Evolutionary conservation across 805 yeast species (phyloP), one percentile per base, ranked within the genome.

Genomic region (Starmerella etchellsii): DNA sequence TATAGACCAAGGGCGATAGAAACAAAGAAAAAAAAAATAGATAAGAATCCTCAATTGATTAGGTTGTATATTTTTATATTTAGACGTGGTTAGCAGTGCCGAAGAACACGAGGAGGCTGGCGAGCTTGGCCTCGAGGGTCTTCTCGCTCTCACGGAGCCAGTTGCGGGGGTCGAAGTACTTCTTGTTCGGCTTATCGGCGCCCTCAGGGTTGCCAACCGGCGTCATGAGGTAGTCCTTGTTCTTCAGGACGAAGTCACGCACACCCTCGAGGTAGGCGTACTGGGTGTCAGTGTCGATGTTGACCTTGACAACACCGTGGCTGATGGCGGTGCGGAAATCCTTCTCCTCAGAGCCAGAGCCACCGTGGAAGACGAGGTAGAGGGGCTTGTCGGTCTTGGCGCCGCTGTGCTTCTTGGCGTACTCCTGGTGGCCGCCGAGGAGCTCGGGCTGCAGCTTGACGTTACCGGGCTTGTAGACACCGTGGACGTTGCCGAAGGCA

Each of bases 131-230:
- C 54, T 77, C 55, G 96, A 91, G 88, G 63, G 96, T 85, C 85
- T 85, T 85, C 76, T 91, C 98, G 76, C 98, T 97, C 73, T 88
- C 97, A 77, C 97, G 87, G 55, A 91, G 96, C 98, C 98, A 91
- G 69, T 87, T 97, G 79, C 98, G 88, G 71, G 98, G 98, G 73
- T 91, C 98, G 65, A 84, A 91, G 84, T 71, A 85, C 74, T 91
- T 91, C 87, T 91, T 91, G 88, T 91, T 91, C 72, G 98, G 98
- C 76, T 84, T 82, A 71, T 91, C 97, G 43, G 71, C 88, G 68
- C 97, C 98, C 19, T 88, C 95, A 70, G 98, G 98, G 93, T 91
- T 91, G 70, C 98, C 98, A 59, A 91, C 95, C 69, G 69, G 81
- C 43, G 80, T 51, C 71, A 73, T 56, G 57, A 91, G 65, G 79